A percentile compares a stretch with the other conserved stretches of the same genome.
phyloP scores from a whole-genome alignment of 2,329 filamentous ascomycete genomes.

The Aspergillus phoenicis region DNA sequence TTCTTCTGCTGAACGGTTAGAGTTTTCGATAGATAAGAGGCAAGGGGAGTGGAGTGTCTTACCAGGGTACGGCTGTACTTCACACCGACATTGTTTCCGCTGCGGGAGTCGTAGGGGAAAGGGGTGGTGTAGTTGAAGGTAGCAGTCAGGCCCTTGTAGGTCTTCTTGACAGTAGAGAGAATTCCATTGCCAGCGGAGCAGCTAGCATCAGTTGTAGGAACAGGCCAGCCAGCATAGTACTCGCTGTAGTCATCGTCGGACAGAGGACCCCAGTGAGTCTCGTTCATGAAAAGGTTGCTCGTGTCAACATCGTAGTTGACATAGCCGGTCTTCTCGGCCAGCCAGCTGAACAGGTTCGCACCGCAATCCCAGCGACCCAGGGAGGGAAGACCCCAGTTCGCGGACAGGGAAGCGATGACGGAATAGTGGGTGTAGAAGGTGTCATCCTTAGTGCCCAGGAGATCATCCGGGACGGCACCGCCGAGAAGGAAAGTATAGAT shows the following conservation, averaged over 20 bases:
- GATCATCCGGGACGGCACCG: constrained; percentile 66
- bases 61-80: constrained; percentile 22
- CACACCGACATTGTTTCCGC: constrained; percentile 24
- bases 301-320: constrained; percentile 44
- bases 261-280: constrained; percentile 55
- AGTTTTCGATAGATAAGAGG: not conserved
- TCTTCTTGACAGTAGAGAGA: constrained; percentile 34
- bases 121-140: constrained; percentile 41
- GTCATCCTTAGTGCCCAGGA: constrained; percentile 68
- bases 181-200: constrained; percentile 43
- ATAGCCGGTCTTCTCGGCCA: constrained; percentile 65
- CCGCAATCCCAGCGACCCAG: constrained; percentile 73
- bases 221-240: constrained; percentile 33
- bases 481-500: constrained; percentile 73
- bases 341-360: constrained; percentile 67
- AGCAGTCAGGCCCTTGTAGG: constrained; percentile 28
- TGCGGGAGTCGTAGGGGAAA: constrained; percentile 28
- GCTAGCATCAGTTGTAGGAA: constrained; percentile 33
- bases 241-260: constrained; percentile 29
- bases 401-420: constrained; percentile 66
- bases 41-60: not conserved
- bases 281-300: constrained; percentile 54
- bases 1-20: constrained; percentile 5
- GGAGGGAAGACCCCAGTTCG: constrained; percentile 70
- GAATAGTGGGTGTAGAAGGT: constrained; percentile 76